Evolutionary conservation across 306 rosid genomes (phyloP), one percentile per base, ranked within the genome.

Genomic region (Glycine tomentella): DNA sequence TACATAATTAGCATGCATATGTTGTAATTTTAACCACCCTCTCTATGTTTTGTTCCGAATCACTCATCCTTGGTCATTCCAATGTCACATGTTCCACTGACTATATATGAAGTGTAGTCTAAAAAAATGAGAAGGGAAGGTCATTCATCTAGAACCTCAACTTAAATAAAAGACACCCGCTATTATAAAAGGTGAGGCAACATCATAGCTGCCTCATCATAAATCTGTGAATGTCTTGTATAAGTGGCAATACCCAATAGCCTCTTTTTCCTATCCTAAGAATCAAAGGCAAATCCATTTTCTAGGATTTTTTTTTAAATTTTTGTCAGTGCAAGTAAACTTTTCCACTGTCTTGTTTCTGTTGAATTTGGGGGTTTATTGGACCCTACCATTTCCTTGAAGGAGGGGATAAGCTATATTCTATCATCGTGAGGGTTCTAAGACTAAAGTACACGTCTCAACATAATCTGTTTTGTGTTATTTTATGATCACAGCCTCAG

Each of bases 371-470:
- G 61, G 25, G 73, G 56, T 50, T 75, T 3, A 33, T 13, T 20
- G 57, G 89, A 56, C 80, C 89, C 89, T 61, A 80, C 85, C 83
- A 86, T 56, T 86, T 86, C 85, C 89, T 86, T 83, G 75, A 86
- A 80, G 85, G 67, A 76, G 69, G 89, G 85, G 80, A 75, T 16
- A 51, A 50, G 2, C 67, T 72, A 36, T 86, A 83, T 86, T 86
- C 82, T 79, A 75, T 70, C 75, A 48, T 42, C 49, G 31, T 25
- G 31, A 25, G 31, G 31, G 31, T 25, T 25, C 31, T 42, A 46
- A 46, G 3, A 46, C 12, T 8, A 1, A 79, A 75, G 33, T 84
- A 58, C 79, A 75, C 55, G 42, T 45, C 81, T 74, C 71, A 53
- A 72, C 76, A 74, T 55, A 75, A 53, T 56, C 17, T 40, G 8